Evolutionary conservation across 2,329 filamentous ascomycete genomes (phyloP), one percentile per base, ranked within the genome.

Genomic region (Trichoderma oligosporum): DNA sequence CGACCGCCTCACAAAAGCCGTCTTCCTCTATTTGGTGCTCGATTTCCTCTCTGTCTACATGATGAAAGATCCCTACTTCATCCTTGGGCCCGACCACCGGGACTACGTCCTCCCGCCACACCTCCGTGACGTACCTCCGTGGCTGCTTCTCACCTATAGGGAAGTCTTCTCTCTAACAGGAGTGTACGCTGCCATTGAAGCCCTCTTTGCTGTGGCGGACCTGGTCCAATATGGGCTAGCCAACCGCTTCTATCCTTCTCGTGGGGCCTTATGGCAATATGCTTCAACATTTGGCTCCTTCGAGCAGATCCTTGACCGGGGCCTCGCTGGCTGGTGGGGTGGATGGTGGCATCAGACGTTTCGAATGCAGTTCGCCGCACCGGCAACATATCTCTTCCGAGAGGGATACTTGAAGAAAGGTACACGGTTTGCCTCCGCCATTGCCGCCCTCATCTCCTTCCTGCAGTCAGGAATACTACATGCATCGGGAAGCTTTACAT

Each of bases 311-410:
- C 71, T 86, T 9, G 82, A 91, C 60, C 77, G 83, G 58, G 92
- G 93, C 0, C 76, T 97, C 2, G 79, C 82, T 1, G 92, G 91
- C 1, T 88, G 87, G 73, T 97, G 93, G 93, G 86, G 88, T 42
- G 78, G 77, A 20, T 93, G 85, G 80, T 97, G 93, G 93, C 93
- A 97, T 70, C 92, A 97, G 72, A 86, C 87, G 2, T 95, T 96
- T 73, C 87, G 91, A 1, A 80, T 84, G 56, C 84, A 82, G 2
- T 91, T 93, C 66, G 73, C 82, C 36, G 80, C 84, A 4, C 86
- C 87, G 0, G 74, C 79, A 0, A 71, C 70, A 2, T 82, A 75
- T 65, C 64, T 87, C 56, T 68, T 71, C 7, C 62, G 69, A 60
- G 53, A 60, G 38, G 71, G 77, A 16, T 68, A 76, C 63, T 47